phyloP scores from a whole-genome alignment of 2,329 filamentous ascomycete genomes.

The Cytospora piceicola region DNA sequence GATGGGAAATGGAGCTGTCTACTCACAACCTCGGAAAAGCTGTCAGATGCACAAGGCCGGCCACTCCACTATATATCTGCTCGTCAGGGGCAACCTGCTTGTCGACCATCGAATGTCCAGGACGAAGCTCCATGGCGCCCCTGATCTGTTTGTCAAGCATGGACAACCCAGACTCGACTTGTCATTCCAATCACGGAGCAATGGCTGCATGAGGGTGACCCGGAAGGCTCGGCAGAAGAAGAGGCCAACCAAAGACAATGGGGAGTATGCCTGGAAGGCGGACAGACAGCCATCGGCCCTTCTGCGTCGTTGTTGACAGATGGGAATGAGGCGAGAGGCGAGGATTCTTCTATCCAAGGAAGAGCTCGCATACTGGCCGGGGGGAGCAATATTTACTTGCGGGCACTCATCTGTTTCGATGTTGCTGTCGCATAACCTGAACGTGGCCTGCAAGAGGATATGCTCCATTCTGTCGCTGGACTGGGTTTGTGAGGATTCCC shows the following conservation, averaged over 20 bases:
- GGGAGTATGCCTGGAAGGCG: too few species aligned
- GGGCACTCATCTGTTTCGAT: too few species aligned
- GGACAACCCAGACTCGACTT: not conserved
- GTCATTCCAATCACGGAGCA: not conserved
- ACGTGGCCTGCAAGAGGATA: not conserved
- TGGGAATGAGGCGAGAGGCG: not conserved
- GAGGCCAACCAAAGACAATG: not conserved
- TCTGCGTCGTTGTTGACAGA: not conserved
- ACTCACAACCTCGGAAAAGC: not conserved
- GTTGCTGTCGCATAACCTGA: too few species aligned
- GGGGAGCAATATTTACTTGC: too few species aligned
- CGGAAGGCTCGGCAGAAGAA: not conserved
- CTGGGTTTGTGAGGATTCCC: not conserved
- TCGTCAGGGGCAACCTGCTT: constrained; percentile 1
- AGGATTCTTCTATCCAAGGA: not conserved
- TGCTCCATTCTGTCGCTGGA: not conserved
- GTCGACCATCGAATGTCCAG: not conserved
- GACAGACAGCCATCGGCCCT: too few species aligned
- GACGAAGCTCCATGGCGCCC: not conserved
- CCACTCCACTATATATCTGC: not conserved
- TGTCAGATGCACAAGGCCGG: not conserved
- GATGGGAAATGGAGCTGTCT: not conserved
- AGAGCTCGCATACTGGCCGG: not conserved
- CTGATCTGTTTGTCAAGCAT: not conserved
- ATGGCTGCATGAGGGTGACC: not conserved